phyloP scores from a whole-genome alignment of 805 yeast species.

The Metschnikowia reukaufii region DNA sequence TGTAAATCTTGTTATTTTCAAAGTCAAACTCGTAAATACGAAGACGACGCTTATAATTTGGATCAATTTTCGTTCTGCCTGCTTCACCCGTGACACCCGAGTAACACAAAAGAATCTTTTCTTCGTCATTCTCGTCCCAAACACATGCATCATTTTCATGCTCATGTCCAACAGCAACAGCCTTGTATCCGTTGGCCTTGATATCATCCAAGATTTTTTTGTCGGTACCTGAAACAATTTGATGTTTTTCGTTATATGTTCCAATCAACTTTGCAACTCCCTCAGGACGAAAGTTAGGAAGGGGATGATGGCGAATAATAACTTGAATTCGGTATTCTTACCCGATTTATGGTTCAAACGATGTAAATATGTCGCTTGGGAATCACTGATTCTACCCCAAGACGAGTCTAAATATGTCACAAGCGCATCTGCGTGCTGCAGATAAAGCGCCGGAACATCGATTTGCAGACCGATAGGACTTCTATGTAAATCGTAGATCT shows the following conservation, averaged over 20 bases:
- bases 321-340: conserved; percentile 23
- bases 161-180: conserved; percentile 43
- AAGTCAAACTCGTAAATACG: conserved; percentile 38
- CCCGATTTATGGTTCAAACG: conserved; percentile 20
- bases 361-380: conserved; percentile 38
- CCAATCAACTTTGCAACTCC: conserved; percentile 43
- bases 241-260: conserved; percentile 37
- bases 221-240: conserved; percentile 30
- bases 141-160: conserved; percentile 46
- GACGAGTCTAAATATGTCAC: conserved; percentile 38
- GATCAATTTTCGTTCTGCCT: conserved; percentile 28
- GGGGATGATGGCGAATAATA: conserved; percentile 42
- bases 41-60: conserved; percentile 31
- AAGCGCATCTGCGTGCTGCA: conserved; percentile 22
- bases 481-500: conserved; percentile 19
- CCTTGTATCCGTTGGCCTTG: conserved; percentile 35
- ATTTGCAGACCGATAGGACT: background rate
- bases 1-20: conserved; percentile 25
- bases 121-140: conserved; percentile 20
- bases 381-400: conserved; percentile 26
- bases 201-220: conserved; percentile 34
- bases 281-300: conserved; percentile 42
- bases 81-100: conserved; percentile 39
- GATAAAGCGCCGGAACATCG: conserved; percentile 11
- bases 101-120: conserved; percentile 40